Evolutionary conservation across 2,329 filamentous ascomycete genomes (phyloP), one percentile per base, ranked within the genome.

Genomic region (Verticillium tricorpus): DNA sequence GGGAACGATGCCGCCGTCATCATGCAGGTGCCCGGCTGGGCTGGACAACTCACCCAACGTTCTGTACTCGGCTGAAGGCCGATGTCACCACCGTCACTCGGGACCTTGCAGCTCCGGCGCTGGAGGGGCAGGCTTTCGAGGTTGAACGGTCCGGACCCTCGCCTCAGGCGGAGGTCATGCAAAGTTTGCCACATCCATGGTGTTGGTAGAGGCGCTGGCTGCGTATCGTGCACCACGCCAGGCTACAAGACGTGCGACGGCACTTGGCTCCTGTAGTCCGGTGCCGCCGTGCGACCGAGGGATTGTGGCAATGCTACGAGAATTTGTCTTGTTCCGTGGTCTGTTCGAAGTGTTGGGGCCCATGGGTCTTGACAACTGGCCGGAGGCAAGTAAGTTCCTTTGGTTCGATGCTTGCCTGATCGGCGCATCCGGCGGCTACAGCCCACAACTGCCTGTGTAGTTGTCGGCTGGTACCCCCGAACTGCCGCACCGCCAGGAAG

Each of bases 131-230:
- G n/a, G 3, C 22, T 22, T 25, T 22, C n/a, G n/a, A 50, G n/a
- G 40, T 22, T 40, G 28, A 60, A 35, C 37, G 50, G n/a, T 60
- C 31, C 50, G 28, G 40, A 34, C 37, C 52, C 17, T 45, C 31
- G 25, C 28, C 52, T 57, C 31, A 28, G 34, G 45, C 45, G 19
- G 19, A 50, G 40, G 60, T 62, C 39, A 61, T 61, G 63, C 63
- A 65, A 62, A 61, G 56, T 65, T 57, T 59, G 65, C 63, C 65
- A 62, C 65, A 59, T 54, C 65, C 65, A 65, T 57, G 65, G 65
- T 40, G 32, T 60, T 60, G 65, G 65, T 57, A 65, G n/a, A 8
- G 40, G 19, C n/a, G 40, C 40, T 50, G 40, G 9, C 40, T 50
- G 19, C 40, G n/a, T n/a, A 50, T 12, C 9, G n/a, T n/a, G 8